A percentile compares a stretch with the other conserved stretches of the same genome.
Evolutionary conservation across 306 rosid species (phyloP).

Genomic region (Quercus variabilis): DNA sequence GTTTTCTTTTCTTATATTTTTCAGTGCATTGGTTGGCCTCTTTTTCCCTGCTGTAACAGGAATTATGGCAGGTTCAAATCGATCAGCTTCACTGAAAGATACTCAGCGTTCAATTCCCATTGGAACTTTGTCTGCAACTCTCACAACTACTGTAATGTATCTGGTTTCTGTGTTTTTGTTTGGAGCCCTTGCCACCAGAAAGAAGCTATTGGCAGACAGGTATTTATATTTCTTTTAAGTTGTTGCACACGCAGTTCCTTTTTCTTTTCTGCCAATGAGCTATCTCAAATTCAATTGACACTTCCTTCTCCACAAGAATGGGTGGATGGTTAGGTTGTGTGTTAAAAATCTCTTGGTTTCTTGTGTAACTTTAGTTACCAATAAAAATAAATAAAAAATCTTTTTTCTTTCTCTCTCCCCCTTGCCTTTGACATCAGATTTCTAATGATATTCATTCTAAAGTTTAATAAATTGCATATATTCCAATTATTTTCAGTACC

Average conservation of each 20-base stretch:
- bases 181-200: conserved; percentile 83
- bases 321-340: too few relatives aligned
- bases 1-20: conserved; percentile 9
- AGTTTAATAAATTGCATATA: background rate
- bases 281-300: too few relatives aligned
- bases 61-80: conserved; percentile 99
- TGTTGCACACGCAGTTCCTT: background rate
- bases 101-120: conserved; percentile 97
- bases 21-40: conserved; percentile 98
- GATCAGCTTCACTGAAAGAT: conserved; percentile 91
- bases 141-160: conserved; percentile 69
- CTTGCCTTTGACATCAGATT: background rate
- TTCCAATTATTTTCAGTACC: background rate
- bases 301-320: too few relatives aligned
- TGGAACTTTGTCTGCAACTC: conserved; percentile 92
- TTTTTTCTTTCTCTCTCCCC: background rate
- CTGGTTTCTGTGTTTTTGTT: conserved; percentile 74
- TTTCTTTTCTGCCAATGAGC: conserved; percentile 1
- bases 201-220: conserved; percentile 91
- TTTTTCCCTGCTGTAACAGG: conserved; percentile 99
- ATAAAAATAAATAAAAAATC: background rate
- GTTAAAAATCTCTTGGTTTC: too few relatives aligned
- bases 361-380: too few relatives aligned
- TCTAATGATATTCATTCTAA: background rate
- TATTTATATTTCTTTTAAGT: conserved; percentile 23